Percentiles rank a stretch among this genome's conserved stretches.
These are phyloP conservation scores for Artomyces pyxidatus DNA, from an alignment of 768 basidiomycete genomes.

Conservation along the genomic window DNA sequence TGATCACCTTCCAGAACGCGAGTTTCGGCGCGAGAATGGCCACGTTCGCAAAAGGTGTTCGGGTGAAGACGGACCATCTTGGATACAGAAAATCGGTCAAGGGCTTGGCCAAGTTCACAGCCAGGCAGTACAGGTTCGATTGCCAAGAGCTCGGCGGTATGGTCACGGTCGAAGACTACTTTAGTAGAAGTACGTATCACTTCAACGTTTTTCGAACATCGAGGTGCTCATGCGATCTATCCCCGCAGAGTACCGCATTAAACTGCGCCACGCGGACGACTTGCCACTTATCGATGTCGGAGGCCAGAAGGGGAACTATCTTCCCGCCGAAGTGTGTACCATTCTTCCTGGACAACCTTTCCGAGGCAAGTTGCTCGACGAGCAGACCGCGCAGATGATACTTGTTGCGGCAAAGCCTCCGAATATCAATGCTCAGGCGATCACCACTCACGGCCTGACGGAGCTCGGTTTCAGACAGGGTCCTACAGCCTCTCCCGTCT, in stretches of 20 bases:
- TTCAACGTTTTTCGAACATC: not conserved
- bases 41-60: constrained; percentile 58
- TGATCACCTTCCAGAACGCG: constrained; percentile 34
- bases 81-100: constrained; percentile 73
- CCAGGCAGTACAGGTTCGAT: constrained; percentile 33
- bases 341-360: constrained; percentile 35
- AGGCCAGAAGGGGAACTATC: constrained; percentile 30
- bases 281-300: constrained; percentile 43
- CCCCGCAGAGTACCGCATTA: constrained; percentile 34
- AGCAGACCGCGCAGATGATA: constrained; percentile 47
- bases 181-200: constrained; percentile 31
- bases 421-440: constrained; percentile 38
- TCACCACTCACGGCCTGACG: constrained; percentile 33
- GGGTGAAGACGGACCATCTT: constrained; percentile 60
- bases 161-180: constrained; percentile 42
- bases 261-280: constrained; percentile 27
- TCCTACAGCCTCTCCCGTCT: constrained; percentile 22
- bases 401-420: constrained; percentile 40
- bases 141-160: constrained; percentile 30
- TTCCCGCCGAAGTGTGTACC: constrained; percentile 43
- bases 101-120: constrained; percentile 32
- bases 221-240: no score
- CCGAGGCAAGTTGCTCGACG: constrained; percentile 46
- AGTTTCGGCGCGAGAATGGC: constrained; percentile 52
- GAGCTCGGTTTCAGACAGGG: constrained; percentile 32